These are phyloP conservation scores for Cydonia oblonga DNA, from an alignment of 331 rosid species.

Conservation along the genomic window DNA sequence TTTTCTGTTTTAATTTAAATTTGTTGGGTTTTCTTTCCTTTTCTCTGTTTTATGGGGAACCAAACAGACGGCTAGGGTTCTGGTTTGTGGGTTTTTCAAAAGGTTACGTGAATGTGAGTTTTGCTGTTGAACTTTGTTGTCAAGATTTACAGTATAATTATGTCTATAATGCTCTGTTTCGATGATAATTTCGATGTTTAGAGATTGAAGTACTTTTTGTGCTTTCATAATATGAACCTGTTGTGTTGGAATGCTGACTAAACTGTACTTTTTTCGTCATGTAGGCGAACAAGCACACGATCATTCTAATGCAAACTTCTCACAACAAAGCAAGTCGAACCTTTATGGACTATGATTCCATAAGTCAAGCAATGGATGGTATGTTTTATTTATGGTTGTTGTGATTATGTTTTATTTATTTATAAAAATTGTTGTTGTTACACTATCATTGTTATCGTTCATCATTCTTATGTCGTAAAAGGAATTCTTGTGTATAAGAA, in stretches of 20 bases:
- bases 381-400: slow-evolving; percentile 7
- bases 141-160: background rate
- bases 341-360: slow-evolving; percentile 79
- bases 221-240: background rate
- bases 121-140: background rate
- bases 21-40: background rate
- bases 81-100: background rate
- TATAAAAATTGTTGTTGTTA: background rate
- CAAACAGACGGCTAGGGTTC: background rate
- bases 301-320: slow-evolving; percentile 87
- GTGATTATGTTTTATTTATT: background rate
- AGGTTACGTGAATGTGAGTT: background rate
- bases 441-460: background rate
- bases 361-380: slow-evolving; percentile 96
- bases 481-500: background rate
- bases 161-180: background rate
- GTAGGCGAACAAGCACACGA: slow-evolving; percentile 90
- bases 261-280: background rate
- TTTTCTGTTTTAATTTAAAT: background rate
- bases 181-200: background rate
- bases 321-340: slow-evolving; percentile 77
- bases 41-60: background rate
- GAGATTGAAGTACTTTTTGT: background rate
- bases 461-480: background rate
- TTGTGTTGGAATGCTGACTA: slow-evolving; percentile 9